A percentile compares a stretch with the other conserved stretches of the same genome.
Evolutionary conservation across 495 filamentous ascomycete genomes (phyloP).

Genomic region (Hyphodiscus hymeniophilus): DNA sequence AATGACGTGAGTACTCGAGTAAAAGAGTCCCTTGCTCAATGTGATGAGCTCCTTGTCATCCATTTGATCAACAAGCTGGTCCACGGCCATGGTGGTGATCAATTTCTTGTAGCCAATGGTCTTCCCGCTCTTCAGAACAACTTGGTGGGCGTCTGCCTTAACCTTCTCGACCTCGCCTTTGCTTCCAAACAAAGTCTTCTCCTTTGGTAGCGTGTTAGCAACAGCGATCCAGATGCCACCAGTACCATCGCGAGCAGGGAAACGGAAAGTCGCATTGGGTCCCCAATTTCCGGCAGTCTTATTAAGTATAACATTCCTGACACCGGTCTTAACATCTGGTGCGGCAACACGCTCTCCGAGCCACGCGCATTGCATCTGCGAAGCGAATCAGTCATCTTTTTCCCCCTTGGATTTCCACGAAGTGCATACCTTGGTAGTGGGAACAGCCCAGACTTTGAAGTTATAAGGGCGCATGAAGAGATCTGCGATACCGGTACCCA

Average conservation of each 20-base stretch:
- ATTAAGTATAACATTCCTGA: conserved; percentile 89
- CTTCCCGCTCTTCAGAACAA: conserved; percentile 75
- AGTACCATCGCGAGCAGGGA: conserved; percentile 91
- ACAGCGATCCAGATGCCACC: conserved; percentile 99
- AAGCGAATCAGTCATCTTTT: conserved; percentile 2
- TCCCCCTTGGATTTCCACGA: neutral
- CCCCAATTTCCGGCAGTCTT: conserved; percentile 98
- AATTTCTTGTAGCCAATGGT: conserved; percentile 90
- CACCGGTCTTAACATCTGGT: conserved; percentile 91
- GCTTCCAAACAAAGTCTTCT: conserved; percentile 85
- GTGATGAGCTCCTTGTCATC: conserved; percentile 72
- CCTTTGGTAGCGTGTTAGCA: conserved; percentile 82
- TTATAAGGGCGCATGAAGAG: conserved; percentile 99
- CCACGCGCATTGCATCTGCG: conserved; percentile 96
- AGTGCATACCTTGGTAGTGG: conserved; percentile 79
- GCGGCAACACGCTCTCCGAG: conserved; percentile 97
- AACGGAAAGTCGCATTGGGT: conserved; percentile 96
- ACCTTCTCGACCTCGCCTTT: conserved; percentile 78
- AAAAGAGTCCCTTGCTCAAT: conserved; percentile 89
- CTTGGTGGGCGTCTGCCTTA: conserved; percentile 73
- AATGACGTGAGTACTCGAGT: conserved; percentile 95
- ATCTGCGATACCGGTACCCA: conserved; percentile 84
- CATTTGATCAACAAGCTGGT: conserved; percentile 81
- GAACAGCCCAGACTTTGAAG: conserved; percentile 99
- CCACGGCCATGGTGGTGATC: conserved; percentile 93